Percentiles rank a stretch among this genome's conserved stretches.
Conservation (phyloP, 129 eudicot genomes). For the Centella asiatica region DNA sequence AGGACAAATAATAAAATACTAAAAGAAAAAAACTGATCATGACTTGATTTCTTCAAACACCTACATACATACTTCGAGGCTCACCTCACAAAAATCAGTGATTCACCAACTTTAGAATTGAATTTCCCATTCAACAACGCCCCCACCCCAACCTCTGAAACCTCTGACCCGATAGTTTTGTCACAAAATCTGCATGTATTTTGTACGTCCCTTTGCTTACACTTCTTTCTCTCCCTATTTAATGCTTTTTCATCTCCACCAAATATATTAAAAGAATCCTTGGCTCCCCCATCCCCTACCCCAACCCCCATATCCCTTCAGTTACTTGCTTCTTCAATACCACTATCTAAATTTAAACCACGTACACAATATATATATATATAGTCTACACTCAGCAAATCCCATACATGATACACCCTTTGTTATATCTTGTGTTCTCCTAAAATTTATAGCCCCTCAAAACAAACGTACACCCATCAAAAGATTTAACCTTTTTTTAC, state of each 20-base stretch:
- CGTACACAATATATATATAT: not conserved
- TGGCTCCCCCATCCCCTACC: slow-evolving; percentile 8
- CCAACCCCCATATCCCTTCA: slow-evolving; percentile 12
- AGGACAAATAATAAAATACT: not conserved
- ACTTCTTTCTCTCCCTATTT: slow-evolving; percentile 12
- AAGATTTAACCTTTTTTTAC: not conserved
- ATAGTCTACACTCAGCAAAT: slow-evolving; percentile 16
- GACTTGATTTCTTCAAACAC: slow-evolving; percentile 14
- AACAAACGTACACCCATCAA: slow-evolving; percentile 7
- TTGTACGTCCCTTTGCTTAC: slow-evolving; percentile 18
- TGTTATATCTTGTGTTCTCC: not conserved
- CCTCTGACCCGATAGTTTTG: slow-evolving; percentile 45
- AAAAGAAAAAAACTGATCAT: not conserved
- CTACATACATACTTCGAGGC: not conserved
- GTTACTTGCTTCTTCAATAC: slow-evolving; percentile 12
- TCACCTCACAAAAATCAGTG: slow-evolving; percentile 9
- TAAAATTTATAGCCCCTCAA: not conserved
- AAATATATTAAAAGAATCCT: slow-evolving; percentile 14
- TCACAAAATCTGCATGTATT: slow-evolving; percentile 44
- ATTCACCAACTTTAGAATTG: slow-evolving; percentile 22
- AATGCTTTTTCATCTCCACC: slow-evolving; percentile 13
- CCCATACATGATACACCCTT: not conserved
- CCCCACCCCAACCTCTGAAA: slow-evolving; percentile 23
- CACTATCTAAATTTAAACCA: slow-evolving; percentile 1
- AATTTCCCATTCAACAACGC: slow-evolving; percentile 21